Evolutionary conservation across 1,139 yeast genomes (phyloP), one percentile per base, ranked within the genome.

Genomic region (Zygoascus hellenicus): DNA sequence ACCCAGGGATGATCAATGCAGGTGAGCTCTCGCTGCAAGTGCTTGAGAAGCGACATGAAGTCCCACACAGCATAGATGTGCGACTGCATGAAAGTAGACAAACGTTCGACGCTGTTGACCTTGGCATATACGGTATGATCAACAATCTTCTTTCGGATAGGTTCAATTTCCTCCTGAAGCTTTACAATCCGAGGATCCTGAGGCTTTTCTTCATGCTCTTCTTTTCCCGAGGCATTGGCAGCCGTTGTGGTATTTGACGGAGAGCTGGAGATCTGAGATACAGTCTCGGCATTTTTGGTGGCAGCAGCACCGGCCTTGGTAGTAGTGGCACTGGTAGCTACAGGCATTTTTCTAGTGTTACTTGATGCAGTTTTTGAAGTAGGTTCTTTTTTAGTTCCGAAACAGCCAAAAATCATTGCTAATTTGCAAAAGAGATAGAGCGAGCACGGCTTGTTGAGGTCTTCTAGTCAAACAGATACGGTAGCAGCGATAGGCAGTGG

Each of bases 11-110:
- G 43, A 16, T 48, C 41, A 30, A 52, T 50, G 43, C 57, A 54
- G 17, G 57, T 54, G 38, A 54, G 47, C 31, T 51, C 47, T 32
- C 32, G 42, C 47, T 54, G 57, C 14, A 54, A 47, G 44, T 50
- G 49, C 34, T 54, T 54, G 38, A 54, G 50, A 38, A 54, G 38
- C 11, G 55, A 51, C 57, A 54, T 54, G 49, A 54, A 54, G 40
- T 54, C 57, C 57, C 57, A 54, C 28, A 54, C 57, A 5, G 57
- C 57, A 45, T 51, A 54, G 38, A 54, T 53, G 45, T 54, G 57
- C 31, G 52, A 46, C 37, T 48, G 47, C 57, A 54, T 54, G 48
- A 54, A 54, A 29, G 35, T 30, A 22, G 43, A 43, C 30, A 54
- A 47, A 16, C 50, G 53, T 13, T 51, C 55, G 28, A 53, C 54